These are phyloP conservation scores for Cystobasidium tubakii DNA, from an alignment of 768 basidiomycete genomes.

Conservation along the genomic window DNA sequence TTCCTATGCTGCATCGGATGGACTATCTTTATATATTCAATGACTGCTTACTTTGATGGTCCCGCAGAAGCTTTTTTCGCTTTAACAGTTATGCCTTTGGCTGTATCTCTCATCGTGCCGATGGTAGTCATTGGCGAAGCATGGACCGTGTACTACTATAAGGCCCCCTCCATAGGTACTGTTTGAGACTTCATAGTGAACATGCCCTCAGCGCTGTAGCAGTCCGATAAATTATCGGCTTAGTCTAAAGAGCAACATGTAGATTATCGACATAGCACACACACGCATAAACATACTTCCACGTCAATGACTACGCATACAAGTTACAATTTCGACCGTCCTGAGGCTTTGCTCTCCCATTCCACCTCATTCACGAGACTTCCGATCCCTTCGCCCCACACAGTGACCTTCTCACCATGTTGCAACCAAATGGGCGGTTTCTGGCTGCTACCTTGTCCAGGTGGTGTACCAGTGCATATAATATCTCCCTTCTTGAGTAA, in stretches of 20 bases:
- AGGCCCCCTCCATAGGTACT: background rate
- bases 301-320: no score
- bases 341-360: constrained; percentile 12
- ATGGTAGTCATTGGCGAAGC: background rate
- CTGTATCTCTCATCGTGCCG: background rate
- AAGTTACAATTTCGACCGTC: constrained; percentile 8
- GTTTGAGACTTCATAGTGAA: background rate
- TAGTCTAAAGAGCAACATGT: background rate
- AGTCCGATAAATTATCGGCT: background rate
- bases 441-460: constrained; percentile 21
- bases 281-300: no score
- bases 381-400: constrained; percentile 21
- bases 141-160: background rate
- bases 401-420: constrained; percentile 17
- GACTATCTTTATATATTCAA: background rate
- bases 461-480: constrained; percentile 32
- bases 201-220: background rate
- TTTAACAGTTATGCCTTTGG: background rate
- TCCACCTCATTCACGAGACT: constrained; percentile 22
- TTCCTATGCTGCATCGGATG: background rate
- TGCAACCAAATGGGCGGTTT: constrained; percentile 26
- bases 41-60: background rate
- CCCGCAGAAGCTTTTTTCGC: background rate
- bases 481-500: constrained; percentile 21
- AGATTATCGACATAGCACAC: background rate